Evolutionary conservation across 2,329 filamentous ascomycete genomes (phyloP).

Genomic region (Leptographium procerum): DNA sequence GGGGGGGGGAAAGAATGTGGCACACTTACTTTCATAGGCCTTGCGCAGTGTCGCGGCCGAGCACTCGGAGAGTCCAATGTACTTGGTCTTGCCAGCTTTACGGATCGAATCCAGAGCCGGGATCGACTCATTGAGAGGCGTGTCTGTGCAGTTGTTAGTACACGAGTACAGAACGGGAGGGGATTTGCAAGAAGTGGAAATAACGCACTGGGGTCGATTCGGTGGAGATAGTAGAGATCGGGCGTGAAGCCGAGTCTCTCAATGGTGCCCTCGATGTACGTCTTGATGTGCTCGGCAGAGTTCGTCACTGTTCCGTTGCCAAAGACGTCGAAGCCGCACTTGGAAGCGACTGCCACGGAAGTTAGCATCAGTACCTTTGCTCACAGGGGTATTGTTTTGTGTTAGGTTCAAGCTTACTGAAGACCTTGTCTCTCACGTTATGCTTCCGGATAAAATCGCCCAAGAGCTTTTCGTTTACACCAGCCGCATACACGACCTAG

Average conservation of each 20-base stretch:
- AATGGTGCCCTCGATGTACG: slow-evolving; percentile 3
- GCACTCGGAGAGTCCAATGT: slow-evolving; percentile 35
- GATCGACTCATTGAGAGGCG: slow-evolving; percentile 34
- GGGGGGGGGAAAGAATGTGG: slow-evolving; percentile 17
- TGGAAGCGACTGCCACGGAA: slow-evolving; percentile 25
- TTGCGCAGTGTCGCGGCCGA: slow-evolving; percentile 30
- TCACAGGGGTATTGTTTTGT: too few species aligned
- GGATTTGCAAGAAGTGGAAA: slow-evolving; percentile 6
- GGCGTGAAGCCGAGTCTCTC: slow-evolving; percentile 1
- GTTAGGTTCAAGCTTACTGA: not conserved
- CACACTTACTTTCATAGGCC: slow-evolving; percentile 2
- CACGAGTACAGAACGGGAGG: slow-evolving; percentile 37
- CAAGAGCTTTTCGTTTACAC: slow-evolving; percentile 1
- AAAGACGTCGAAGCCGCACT: slow-evolving; percentile 31
- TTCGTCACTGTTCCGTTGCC: slow-evolving; percentile 13
- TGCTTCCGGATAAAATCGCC: slow-evolving; percentile 1
- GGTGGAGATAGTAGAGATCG: slow-evolving; percentile 12
- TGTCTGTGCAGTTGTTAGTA: slow-evolving; percentile 35
- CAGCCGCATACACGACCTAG: not conserved
- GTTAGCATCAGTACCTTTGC: not conserved
- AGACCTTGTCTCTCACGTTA: slow-evolving; percentile 1
- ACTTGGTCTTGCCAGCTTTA: slow-evolving; percentile 22
- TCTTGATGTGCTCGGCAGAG: slow-evolving; percentile 6
- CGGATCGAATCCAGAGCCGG: slow-evolving; percentile 33
- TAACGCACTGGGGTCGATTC: slow-evolving; percentile 16